Base-by-base conservation (phyloP, 1,139 yeast genomes). In the Geotrichum macrosporum region DNA sequence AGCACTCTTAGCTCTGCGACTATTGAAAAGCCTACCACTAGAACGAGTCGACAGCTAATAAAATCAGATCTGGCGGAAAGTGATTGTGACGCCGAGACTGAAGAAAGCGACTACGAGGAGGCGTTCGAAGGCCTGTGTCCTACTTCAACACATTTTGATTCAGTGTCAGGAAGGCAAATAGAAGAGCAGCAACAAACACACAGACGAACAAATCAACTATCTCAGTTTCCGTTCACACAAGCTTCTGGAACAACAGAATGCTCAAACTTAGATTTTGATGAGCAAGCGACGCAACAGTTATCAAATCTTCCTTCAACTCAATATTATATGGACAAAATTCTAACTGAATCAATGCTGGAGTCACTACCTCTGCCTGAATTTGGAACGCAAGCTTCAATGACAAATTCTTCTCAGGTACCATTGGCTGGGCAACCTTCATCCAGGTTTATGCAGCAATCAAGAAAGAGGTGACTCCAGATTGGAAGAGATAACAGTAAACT, bases 361-460 rank as follows among this genome's bases (percentile, higher is more conserved):
- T 48, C 51, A n/a, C 35, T 48, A 12, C 51, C 51, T 5, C 26
- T 48, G 15, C 51, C 51, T 13, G 45, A 47, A 10, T 30, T 38
- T 29, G 5, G 24, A 2, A 38, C 39, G 3, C 39, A 35, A n/a
- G 12, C 13, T 20, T 18, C 15, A 24, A n/a, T n/a, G n/a, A n/a
- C n/a, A n/a, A n/a, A n/a, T n/a, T n/a, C n/a, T n/a, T n/a, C n/a
- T n/a, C n/a, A n/a, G n/a, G n/a, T n/a, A n/a, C n/a, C n/a, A n/a
- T n/a, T n/a, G n/a, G n/a, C n/a, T n/a, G n/a, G n/a, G n/a, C n/a
- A n/a, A n/a, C n/a, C n/a, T n/a, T n/a, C n/a, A n/a, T n/a, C n/a
- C n/a, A n/a, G n/a, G n/a, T n/a, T n/a, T n/a, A n/a, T n/a, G n/a
- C n/a, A n/a, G n/a, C n/a, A n/a, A n/a, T n/a, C n/a, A n/a, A n/a